phyloP scores from a whole-genome alignment of 2,329 filamentous ascomycete genomes.

The Geosmithia flava region DNA sequence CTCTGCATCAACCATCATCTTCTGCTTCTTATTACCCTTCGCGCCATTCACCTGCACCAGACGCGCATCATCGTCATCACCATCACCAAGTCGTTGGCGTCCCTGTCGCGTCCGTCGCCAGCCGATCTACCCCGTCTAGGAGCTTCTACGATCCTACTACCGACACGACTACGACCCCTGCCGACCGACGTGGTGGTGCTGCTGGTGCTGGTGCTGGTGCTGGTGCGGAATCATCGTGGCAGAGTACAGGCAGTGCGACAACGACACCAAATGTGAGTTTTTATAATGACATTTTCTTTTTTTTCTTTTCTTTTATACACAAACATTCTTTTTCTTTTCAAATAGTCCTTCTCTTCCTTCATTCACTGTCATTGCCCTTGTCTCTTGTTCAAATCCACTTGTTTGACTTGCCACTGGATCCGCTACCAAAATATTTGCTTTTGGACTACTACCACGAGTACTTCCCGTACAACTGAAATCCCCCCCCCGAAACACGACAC shows the following conservation, averaged over 20 bases:
- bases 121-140: slow-evolving; percentile 11
- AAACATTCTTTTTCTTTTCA: neutral
- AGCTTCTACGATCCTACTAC: slow-evolving; percentile 43
- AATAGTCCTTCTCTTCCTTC: slow-evolving; percentile 10
- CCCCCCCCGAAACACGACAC: neutral
- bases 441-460: neutral
- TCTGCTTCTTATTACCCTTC: slow-evolving; percentile 27
- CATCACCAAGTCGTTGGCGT: slow-evolving; percentile 14
- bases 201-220: too few relatives aligned
- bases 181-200: slow-evolving; percentile 3
- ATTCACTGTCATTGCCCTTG: neutral
- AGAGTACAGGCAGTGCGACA: slow-evolving; percentile 4
- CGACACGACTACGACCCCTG: slow-evolving; percentile 34
- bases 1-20: slow-evolving; percentile 30
- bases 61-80: slow-evolving; percentile 14
- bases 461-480: neutral
- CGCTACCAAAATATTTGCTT: neutral
- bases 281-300: slow-evolving; percentile 4
- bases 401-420: neutral
- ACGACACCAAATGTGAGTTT: slow-evolving; percentile 34
- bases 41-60: slow-evolving; percentile 10
- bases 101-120: neutral
- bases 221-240: neutral
- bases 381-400: neutral
- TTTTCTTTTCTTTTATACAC: neutral